phyloP scores from a whole-genome alignment of 2,329 filamentous ascomycete species.

The Exophiala alcalophila region DNA sequence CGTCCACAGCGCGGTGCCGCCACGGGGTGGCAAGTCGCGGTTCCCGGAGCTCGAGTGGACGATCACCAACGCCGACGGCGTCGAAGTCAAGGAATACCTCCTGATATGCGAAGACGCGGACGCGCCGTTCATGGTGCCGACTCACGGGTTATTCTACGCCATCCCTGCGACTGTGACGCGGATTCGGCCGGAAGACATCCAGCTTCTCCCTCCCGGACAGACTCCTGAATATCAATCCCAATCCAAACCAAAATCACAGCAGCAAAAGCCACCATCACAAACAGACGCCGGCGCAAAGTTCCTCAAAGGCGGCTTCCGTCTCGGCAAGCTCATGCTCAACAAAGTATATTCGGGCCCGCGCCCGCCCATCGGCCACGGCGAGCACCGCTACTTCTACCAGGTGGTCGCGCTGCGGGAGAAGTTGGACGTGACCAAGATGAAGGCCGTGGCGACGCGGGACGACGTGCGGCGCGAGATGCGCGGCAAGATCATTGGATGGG shows the following conservation, averaged over 20 bases:
- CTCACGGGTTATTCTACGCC: slow-evolving; percentile 46
- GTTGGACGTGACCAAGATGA: slow-evolving; percentile 41
- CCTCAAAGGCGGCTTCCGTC: slow-evolving; percentile 46
- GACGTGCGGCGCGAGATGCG: slow-evolving; percentile 45
- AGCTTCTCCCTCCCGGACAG: too few species aligned
- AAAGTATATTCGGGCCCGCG: slow-evolving; percentile 47
- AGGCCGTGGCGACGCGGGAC: slow-evolving; percentile 41
- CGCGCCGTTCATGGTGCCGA: slow-evolving; percentile 45
- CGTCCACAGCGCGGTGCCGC: slow-evolving; percentile 42
- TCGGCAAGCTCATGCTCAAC: slow-evolving; percentile 43
- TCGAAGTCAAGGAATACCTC: slow-evolving; percentile 45
- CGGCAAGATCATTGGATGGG: slow-evolving; percentile 52
- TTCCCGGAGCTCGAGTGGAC: slow-evolving; percentile 47
- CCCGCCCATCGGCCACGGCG: slow-evolving; percentile 51
- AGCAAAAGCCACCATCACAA: neutral
- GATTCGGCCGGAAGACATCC: slow-evolving; percentile 41
- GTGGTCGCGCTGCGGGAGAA: slow-evolving; percentile 48
- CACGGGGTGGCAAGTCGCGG: slow-evolving; percentile 39
- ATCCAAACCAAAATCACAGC: too few species aligned
- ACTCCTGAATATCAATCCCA: too few species aligned
- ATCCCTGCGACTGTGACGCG: slow-evolving; percentile 40
- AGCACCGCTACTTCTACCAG: slow-evolving; percentile 54
- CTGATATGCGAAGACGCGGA: slow-evolving; percentile 50
- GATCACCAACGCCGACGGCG: slow-evolving; percentile 18
- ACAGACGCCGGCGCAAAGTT: neutral